Base-by-base conservation (phyloP, 768 basidiomycete genomes). In the Coprinopsis cinerea region DNA sequence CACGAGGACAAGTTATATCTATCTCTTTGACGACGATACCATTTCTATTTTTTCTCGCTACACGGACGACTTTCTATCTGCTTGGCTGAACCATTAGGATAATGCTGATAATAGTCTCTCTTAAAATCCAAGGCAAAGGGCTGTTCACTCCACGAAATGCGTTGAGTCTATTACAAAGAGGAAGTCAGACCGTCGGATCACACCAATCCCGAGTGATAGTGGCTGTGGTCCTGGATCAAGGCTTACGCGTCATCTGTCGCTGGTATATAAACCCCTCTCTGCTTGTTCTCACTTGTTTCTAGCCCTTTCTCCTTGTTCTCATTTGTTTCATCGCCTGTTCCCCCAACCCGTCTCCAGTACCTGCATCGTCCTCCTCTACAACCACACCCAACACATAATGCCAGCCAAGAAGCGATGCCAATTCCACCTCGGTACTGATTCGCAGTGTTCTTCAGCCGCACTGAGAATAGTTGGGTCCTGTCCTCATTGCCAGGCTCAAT, bases 351-450 rank as follows among this genome's bases (percentile, higher is more conserved):
- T 39, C 51, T 44, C n/a, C n/a, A n/a, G n/a, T n/a, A n/a, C n/a
- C n/a, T n/a, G n/a, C n/a, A n/a, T n/a, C n/a, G n/a, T n/a, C n/a
- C n/a, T n/a, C n/a, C n/a, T n/a, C n/a, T n/a, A n/a, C n/a, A n/a
- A n/a, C n/a, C n/a, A n/a, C n/a, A 47, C 45, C 49, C 57, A 44
- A 41, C 41, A 23, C 51, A 58, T 45, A 42, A 92, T 91, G 90
- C 75, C 88, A 58, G 74, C 79, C 62, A 92, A 90, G 86, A 90
- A 89, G 66, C 87, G 88, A 61, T 92, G 90, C 73, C 85, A 90
- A 66, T 78, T 84, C 67, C 71, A 73, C 57, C 59, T 67, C 39
- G 67, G 68, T 53, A 72, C 72, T 53, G 70, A 71, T 46, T 60
- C 66, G 46, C 80, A 78, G 52, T 93, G 91, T 74, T 86, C 77